Evolutionary conservation across 73 alveolate species (phyloP), one percentile per base, ranked within the genome.

Genomic region (Paramecium caudatum): DNA sequence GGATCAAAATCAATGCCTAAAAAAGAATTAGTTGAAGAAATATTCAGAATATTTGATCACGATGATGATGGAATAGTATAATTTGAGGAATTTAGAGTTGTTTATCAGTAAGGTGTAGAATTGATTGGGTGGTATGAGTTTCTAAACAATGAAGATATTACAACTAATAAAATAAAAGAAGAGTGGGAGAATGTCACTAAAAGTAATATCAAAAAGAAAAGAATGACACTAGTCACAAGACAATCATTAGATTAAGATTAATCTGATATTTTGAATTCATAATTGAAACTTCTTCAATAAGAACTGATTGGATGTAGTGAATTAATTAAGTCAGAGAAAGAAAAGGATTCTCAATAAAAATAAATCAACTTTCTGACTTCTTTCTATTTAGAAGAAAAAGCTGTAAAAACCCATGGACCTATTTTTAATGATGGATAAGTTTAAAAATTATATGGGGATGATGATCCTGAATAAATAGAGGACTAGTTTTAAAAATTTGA

Each of bases 61-160:
- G 88, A 86, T 63, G 55, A 86, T 43, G 93, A 86, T 43, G 93
- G 93, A 1, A 43, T 62, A 10, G 93, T 86, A 3, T 69, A 80
- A 19, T 86, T 86, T 43, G 78, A 86, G 23, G 93, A 86, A 55
- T 86, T 62, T 62, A 41, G 50, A 86, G 63, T 49, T 19, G 39
- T 55, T 30, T 61, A 61, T 27, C 36, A 37, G 21, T 63, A 74
- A 37, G 88, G 88, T 41, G 88, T 74, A 4, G 88, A 74, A 43
- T 21, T 74, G 34, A 74, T 74, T 17, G 88, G 88, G 19, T 74
- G 88, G 88, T 74, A 74, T 39, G 88, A 74, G 55, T 74, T 74
- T 74, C 5, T 74, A 45, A 74, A 74, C 88, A 74, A 74, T 43
- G 88, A 74, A 43, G 88, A 74, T 45, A 43, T 74, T n/a, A 74